A percentile compares a stretch with the other conserved stretches of the same genome.
phyloP scores from a whole-genome alignment of 257 asterid genomes.

The Lithospermum erythrorhizon region DNA sequence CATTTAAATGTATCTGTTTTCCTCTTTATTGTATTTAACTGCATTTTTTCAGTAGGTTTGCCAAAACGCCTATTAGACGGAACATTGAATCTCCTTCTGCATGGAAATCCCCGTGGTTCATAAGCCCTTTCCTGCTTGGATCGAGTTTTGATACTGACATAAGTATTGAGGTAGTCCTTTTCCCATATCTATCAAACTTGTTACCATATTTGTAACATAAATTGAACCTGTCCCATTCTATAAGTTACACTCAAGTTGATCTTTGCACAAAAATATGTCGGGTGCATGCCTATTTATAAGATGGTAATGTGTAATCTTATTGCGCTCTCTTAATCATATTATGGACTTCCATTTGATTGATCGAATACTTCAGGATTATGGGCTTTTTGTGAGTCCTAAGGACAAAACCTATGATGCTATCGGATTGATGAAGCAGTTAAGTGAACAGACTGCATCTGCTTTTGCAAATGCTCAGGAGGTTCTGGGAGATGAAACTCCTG shows the following conservation, averaged over 20 bases:
- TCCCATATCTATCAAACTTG: not conserved
- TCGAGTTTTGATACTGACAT: slow-evolving; percentile 79
- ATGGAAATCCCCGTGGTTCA: slow-evolving; percentile 96
- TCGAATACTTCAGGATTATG: slow-evolving; percentile 56
- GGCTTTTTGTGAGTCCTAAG: slow-evolving; percentile 70
- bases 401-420: slow-evolving; percentile 76
- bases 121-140: slow-evolving; percentile 57
- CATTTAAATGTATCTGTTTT: not conserved
- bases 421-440: slow-evolving; percentile 86
- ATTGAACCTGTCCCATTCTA: not conserved
- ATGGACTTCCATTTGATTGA: too few species aligned
- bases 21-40: not conserved
- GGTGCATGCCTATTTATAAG: too few species aligned
- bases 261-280: too few species aligned
- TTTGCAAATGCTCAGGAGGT: slow-evolving; percentile 87
- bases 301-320: not conserved
- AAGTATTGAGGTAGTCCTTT: slow-evolving; percentile 53
- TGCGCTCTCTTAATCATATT: not conserved
- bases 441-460: slow-evolving; percentile 85
- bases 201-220: not conserved
- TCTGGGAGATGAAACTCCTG: slow-evolving; percentile 91
- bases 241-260: too few species aligned
- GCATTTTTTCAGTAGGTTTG: slow-evolving; percentile 30
- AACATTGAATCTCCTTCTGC: slow-evolving; percentile 89
- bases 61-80: slow-evolving; percentile 71